Conservation (phyloP, 2,329 filamentous ascomycete species). For the Eutypa lata region DNA sequence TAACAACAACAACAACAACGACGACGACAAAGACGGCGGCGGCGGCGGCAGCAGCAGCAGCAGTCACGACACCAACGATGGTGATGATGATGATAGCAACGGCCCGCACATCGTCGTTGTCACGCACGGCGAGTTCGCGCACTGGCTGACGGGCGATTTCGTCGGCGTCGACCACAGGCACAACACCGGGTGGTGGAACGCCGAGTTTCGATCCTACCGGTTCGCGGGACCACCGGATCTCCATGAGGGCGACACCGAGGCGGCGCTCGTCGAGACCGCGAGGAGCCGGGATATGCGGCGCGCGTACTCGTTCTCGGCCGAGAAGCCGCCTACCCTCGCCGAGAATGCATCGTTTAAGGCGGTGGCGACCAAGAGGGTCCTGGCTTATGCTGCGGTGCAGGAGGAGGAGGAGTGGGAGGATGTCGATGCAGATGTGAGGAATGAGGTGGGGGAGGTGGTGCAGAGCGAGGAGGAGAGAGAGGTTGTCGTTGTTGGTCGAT, state of each 20-base stretch:
- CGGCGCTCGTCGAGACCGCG: conserved; percentile 41
- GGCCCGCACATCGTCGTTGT: conserved; percentile 71
- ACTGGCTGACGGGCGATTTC: conserved; percentile 82
- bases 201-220: conserved; percentile 65
- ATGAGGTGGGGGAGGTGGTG: too few species aligned
- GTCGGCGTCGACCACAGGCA: conserved; percentile 46
- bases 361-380: neutral
- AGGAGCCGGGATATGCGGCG: conserved; percentile 25
- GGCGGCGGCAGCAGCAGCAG: too few species aligned
- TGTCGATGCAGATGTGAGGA: too few species aligned
- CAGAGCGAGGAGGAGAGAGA: too few species aligned
- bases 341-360: neutral
- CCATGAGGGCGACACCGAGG: conserved; percentile 41
- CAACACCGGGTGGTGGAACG: conserved; percentile 66
- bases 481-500: too few species aligned
- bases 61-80: too few species aligned
- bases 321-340: neutral
- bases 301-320: neutral
- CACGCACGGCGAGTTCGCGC: conserved; percentile 76
- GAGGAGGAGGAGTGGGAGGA: too few species aligned
- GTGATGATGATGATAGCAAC: neutral
- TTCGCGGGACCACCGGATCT: conserved; percentile 50
- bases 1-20: neutral
- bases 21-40: neutral
- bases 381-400: too few species aligned